These are phyloP conservation scores for Xanthoceras sorbifolium DNA, from an alignment of 345 rosid species.

Conservation along the genomic window DNA sequence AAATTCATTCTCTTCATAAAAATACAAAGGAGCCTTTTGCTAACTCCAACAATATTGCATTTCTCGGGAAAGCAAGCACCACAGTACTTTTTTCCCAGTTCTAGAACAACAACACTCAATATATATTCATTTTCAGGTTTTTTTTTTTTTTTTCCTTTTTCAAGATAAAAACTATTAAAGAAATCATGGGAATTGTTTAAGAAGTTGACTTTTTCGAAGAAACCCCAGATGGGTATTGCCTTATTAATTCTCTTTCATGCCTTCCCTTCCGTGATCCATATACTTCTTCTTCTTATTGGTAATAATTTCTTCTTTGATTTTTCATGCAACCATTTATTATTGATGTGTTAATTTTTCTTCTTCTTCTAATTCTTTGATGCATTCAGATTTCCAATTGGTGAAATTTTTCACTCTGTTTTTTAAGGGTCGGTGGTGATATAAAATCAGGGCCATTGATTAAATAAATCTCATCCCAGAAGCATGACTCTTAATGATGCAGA, in stretches of 20 bases:
- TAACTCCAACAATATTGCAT: constrained; percentile 6
- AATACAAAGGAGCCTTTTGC: constrained; percentile 9
- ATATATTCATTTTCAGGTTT: constrained; percentile 28
- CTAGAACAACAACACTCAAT: constrained; percentile 8
- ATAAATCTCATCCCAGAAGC: constrained; percentile 14
- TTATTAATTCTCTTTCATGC: constrained; percentile 13
- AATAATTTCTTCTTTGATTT: too few relatives aligned
- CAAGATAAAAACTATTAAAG: neutral
- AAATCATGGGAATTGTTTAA: neutral
- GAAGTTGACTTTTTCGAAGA: constrained; percentile 36
- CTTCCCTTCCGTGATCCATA: constrained; percentile 10
- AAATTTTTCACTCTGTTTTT: constrained; percentile 8
- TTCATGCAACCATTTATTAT: too few relatives aligned
- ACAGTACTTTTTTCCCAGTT: constrained; percentile 8
- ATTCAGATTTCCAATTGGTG: constrained; percentile 5
- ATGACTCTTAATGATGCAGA: constrained; percentile 41
- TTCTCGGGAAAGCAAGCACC: constrained; percentile 7
- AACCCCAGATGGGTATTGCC: constrained; percentile 22
- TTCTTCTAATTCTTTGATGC: constrained; percentile 2
- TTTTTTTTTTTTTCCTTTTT: neutral
- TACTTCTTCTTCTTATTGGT: too few relatives aligned
- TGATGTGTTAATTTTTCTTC: too few relatives aligned
- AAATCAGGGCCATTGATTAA: constrained; percentile 21
- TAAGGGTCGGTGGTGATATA: constrained; percentile 10
- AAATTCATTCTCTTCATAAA: neutral